Base-by-base conservation (phyloP, 2,329 filamentous ascomycete genomes). In the Phoma sp. region DNA sequence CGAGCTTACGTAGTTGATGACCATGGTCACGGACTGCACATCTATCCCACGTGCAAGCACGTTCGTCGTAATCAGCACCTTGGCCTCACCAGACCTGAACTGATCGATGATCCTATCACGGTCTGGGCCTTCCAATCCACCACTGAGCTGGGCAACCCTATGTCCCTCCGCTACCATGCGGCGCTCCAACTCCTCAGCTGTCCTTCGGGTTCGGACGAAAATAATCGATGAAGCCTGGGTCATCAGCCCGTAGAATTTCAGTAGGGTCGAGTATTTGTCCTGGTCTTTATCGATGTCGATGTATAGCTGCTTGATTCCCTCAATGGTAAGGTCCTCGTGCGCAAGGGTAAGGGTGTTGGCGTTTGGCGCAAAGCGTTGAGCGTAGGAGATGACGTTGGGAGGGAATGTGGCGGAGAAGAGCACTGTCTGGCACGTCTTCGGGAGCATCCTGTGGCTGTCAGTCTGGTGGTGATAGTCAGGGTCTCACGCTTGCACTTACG, bases 191-290 rank as follows among this genome's bases (percentile, higher is more conserved):
- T 91, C 86, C 49, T 83, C 84, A 22, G 95, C 95, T 47, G 93
- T 96, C 60, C 89, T 86, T 71, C 93, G 89, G 46, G 89, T 95
- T 89, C 89, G 91, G 75, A 98, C 93, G 70, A 99, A 99, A 67
- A 99, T 98, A 70, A 99, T 96, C 0, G 95, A 98, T 7, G 93
- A 96, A 4, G 93, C 93, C 67, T 98, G 92, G 13, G 93, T 97
- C 85, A 99, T 93, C 39, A 98, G 81, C 53, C 93, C 93, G 72
- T 99, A 99, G 55, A 99, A 89, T 72, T 93, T 91, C 74, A 96
- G 89, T 7, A 99, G 85, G 52, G 90, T 87, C 32, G 89, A 85
- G 72, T 96, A 99, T 74, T 98, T 98, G 68, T 90, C 86, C 32
- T 87, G 79, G 62, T 96, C 90, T 30, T 83, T 83, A 22, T 89